Percentiles rank a stretch among this genome's conserved stretches.
phyloP scores from a whole-genome alignment of 768 basidiomycete species.

The Gloeophyllum trabeum region DNA sequence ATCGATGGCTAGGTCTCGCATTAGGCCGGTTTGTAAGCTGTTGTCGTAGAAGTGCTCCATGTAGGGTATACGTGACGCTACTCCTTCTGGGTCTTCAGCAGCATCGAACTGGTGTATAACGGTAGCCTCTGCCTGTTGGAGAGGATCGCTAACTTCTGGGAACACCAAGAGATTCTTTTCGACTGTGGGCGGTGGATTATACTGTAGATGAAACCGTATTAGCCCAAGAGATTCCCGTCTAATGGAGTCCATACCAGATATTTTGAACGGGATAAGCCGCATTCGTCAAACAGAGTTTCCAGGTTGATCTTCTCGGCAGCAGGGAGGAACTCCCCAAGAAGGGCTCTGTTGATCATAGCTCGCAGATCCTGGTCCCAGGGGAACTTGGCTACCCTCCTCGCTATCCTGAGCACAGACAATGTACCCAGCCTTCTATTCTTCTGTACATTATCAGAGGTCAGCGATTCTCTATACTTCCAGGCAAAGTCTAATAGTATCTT shows the following conservation, averaged over 20 bases:
- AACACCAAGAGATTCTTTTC: slow-evolving; percentile 30
- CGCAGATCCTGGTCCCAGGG: slow-evolving; percentile 34
- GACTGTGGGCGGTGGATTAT: slow-evolving; percentile 33
- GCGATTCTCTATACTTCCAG: slow-evolving; percentile 41
- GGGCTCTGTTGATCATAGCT: slow-evolving; percentile 32
- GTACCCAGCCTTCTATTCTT: slow-evolving; percentile 59
- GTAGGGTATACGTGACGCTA: slow-evolving; percentile 46
- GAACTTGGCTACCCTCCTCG: slow-evolving; percentile 33
- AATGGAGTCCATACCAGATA: slow-evolving; percentile 27
- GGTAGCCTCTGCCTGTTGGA: slow-evolving; percentile 19
- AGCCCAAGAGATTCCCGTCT: not conserved
- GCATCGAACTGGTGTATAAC: slow-evolving; percentile 38
- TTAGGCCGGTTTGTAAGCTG: slow-evolving; percentile 52
- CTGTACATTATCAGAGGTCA: slow-evolving; percentile 43
- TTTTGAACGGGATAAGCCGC: slow-evolving; percentile 27
- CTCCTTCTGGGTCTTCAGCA: slow-evolving; percentile 39
- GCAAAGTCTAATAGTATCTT: slow-evolving; percentile 39
- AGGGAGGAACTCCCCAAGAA: slow-evolving; percentile 53
- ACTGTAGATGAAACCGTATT: slow-evolving; percentile 22
- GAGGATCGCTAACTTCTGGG: slow-evolving; percentile 27
- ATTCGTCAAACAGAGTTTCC: slow-evolving; percentile 37
- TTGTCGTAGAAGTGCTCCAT: slow-evolving; percentile 69
- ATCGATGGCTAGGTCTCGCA: slow-evolving; percentile 56
- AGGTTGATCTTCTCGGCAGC: slow-evolving; percentile 45
- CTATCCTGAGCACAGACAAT: slow-evolving; percentile 43